These are phyloP conservation scores for Pigoraptor vietnamica DNA, from an alignment of 78 protist species.

Conservation along the genomic window DNA sequence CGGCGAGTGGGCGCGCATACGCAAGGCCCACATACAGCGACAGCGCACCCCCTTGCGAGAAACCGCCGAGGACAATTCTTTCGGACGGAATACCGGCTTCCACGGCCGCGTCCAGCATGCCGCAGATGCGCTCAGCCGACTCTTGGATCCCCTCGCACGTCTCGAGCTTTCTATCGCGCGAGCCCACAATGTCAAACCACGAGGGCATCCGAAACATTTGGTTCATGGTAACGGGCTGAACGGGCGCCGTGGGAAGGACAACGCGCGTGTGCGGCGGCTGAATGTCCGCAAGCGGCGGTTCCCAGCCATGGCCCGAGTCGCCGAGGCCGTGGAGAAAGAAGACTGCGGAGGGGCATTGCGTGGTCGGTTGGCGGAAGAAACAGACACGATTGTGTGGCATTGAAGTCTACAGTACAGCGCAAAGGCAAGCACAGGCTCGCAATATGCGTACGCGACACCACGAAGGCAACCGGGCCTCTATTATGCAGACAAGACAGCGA, in stretches of 20 bases:
- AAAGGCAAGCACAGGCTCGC: too few species aligned
- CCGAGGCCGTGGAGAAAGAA: conserved; percentile 31
- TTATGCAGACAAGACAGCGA: too few species aligned
- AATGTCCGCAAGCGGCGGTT: not conserved
- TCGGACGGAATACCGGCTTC: not conserved
- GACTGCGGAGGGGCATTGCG: conserved; percentile 9
- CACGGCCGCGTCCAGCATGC: not conserved
- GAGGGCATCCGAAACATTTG: conserved; percentile 21
- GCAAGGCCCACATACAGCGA: conserved; percentile 20
- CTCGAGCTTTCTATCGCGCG: not conserved
- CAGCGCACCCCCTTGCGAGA: conserved; percentile 51
- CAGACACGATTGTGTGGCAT: not conserved
- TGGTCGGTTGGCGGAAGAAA: not conserved
- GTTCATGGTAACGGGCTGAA: conserved; percentile 28
- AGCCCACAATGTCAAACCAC: conserved; percentile 37
- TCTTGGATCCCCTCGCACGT: not conserved
- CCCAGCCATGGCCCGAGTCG: conserved; percentile 44
- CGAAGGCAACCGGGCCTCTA: too few species aligned
- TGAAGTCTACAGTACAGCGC: not conserved
- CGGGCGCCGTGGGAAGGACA: conserved; percentile 25
- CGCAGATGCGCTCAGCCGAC: not conserved
- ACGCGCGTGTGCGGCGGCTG: conserved; percentile 6
- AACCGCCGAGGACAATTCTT: conserved; percentile 28
- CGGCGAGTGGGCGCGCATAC: not conserved
- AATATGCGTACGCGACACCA: too few species aligned